These are phyloP conservation scores for Termitomyces sp. DNA, from an alignment of 768 basidiomycete genomes.

Conservation along the genomic window DNA sequence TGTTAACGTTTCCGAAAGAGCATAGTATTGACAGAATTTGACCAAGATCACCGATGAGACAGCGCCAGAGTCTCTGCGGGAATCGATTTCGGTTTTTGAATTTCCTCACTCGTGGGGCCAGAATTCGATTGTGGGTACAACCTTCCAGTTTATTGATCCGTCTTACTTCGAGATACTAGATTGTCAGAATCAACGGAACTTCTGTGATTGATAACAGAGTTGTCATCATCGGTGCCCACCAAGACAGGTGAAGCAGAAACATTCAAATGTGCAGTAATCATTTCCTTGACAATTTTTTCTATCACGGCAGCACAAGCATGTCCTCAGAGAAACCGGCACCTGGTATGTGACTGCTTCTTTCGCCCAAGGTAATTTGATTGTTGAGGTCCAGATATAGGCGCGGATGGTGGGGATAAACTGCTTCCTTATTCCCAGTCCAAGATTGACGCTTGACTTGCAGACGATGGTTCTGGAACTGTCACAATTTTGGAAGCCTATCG, in stretches of 20 bases:
- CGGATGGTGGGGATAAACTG: slow-evolving; percentile 41
- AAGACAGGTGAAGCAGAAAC: slow-evolving; percentile 60
- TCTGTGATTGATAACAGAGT: slow-evolving; percentile 55
- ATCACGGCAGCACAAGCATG: slow-evolving; percentile 54
- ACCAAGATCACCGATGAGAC: slow-evolving; percentile 64
- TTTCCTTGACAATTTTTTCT: slow-evolving; percentile 5
- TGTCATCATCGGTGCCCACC: slow-evolving; percentile 77
- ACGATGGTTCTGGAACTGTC: slow-evolving; percentile 76
- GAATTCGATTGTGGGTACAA: slow-evolving; percentile 59
- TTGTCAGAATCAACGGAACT: slow-evolving; percentile 74
- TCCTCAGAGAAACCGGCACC: slow-evolving; percentile 78
- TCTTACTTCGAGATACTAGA: slow-evolving; percentile 36
- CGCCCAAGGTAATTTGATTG: slow-evolving; percentile 18
- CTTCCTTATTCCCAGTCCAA: slow-evolving; percentile 12
- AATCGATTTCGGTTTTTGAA: slow-evolving; percentile 62
- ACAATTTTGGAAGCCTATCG: slow-evolving; percentile 79
- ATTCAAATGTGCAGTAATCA: neutral
- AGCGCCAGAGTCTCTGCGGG: slow-evolving; percentile 53
- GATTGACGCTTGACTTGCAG: slow-evolving; percentile 34
- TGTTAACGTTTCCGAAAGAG: slow-evolving; percentile 1
- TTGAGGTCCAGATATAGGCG: slow-evolving; percentile 34
- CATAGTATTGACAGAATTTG: neutral
- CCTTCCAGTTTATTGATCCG: slow-evolving; percentile 5
- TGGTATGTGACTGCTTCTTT: slow-evolving; percentile 38
- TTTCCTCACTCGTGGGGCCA: slow-evolving; percentile 85